These are phyloP conservation scores for Hymenoscyphus linearis DNA, from an alignment of 2,329 filamentous ascomycete species.

Conservation along the genomic window DNA sequence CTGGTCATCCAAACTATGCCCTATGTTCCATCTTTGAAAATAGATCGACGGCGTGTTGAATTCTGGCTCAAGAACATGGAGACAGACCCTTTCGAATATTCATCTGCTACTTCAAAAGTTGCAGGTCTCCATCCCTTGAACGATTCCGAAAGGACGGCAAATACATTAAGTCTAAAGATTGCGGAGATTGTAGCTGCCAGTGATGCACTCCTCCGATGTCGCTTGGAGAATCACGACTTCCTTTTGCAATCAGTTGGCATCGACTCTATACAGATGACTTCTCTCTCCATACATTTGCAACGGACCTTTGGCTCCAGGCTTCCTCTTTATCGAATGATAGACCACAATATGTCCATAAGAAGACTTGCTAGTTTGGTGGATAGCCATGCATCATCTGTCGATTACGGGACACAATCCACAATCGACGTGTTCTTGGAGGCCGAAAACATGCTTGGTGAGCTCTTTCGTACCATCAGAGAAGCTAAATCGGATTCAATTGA, in stretches of 20 bases:
- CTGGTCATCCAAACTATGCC: not conserved
- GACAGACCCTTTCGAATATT: not conserved
- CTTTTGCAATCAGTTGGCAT: not conserved
- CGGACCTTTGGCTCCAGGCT: not conserved
- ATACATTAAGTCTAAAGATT: not conserved
- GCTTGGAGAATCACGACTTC: not conserved
- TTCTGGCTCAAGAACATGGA: not conserved
- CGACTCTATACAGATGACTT: not conserved
- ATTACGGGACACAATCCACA: not conserved
- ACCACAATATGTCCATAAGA: not conserved
- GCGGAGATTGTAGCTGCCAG: not conserved
- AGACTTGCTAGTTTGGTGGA: not conserved
- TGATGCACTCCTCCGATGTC: not conserved
- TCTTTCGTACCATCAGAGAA: not conserved
- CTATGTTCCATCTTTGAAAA: not conserved
- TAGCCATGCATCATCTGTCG: not conserved
- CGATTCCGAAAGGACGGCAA: not conserved
- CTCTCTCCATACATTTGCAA: not conserved
- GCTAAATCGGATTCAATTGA: not conserved
- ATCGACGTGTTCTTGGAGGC: not conserved
- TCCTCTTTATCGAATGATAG: not conserved
- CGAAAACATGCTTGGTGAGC: not conserved
- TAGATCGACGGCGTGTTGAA: not conserved
- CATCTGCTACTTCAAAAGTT: not conserved
- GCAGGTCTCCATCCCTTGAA: not conserved